Evolutionary conservation across 257 asterid genomes (phyloP), one percentile per base, ranked within the genome.

Genomic region (Datura wrightii): DNA sequence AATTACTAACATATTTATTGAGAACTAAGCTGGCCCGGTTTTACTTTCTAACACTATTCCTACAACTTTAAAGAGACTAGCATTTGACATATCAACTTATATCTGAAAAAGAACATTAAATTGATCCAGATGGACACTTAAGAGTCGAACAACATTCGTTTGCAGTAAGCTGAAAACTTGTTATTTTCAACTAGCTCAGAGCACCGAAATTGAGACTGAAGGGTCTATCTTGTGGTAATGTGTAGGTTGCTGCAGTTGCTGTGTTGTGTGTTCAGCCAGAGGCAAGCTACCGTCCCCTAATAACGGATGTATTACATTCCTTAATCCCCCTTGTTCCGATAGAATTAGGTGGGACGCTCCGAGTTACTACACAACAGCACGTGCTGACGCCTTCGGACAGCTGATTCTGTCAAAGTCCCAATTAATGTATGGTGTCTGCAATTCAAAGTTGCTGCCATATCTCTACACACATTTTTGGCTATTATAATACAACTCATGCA

Each of bases 191-290:
- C 66, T 59, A 3, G 31, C 37, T 70, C 52, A 37, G 34, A 56
- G 55, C 9, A 15, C 41, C 41, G 53, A 31, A 5, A 56, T 59
- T 39, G 58, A 58, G 48, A 50, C 44, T 37, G 31, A 54, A 58
- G 37, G 37, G 36, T 24, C 6, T 59, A 7, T 60, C 39, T 81
- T 53, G 53, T n/a, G 11, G 14, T 56, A 31, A 19, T 18, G 56
- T 79, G 85, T 70, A 94, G 98, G 97, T 93, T 19, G 98, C 97
- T 71, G 98, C 97, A 56, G 94, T 94, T 83, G 95, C 98, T 7
- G 93, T 94, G 84, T 88, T 94, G 5, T 94, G 97, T 24, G 88
- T 94, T 55, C 98, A 94, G 88, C 92, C 93, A 19, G 98, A 94
- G 85, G 93, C 97, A 16, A 93, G 96, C 87, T 94, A 94, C 84